These are phyloP conservation scores for Komagataella pseudopastoris DNA, from an alignment of 805 yeast species.

Conservation along the genomic window DNA sequence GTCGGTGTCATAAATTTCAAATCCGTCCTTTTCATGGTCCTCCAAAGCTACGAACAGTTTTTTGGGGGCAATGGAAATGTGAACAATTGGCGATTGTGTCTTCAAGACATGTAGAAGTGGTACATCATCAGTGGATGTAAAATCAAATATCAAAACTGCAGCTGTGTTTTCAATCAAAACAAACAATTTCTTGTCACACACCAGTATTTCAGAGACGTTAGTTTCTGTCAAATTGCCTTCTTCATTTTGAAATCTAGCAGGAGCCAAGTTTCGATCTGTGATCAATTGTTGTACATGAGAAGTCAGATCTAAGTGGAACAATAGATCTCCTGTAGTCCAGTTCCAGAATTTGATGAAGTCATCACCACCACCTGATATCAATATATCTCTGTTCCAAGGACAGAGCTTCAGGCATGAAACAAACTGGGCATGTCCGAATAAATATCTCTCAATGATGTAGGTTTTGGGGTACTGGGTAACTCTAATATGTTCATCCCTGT, in stretches of 20 bases:
- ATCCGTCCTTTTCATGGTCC: conserved; percentile 8
- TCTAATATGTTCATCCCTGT: conserved; percentile 93
- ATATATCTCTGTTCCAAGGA: conserved; percentile 28
- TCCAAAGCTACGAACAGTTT: conserved; percentile 13
- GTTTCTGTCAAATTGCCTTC: conserved; percentile 31
- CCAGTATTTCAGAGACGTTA: conserved; percentile 25
- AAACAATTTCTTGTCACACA: conserved; percentile 20
- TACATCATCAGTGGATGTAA: conserved; percentile 15
- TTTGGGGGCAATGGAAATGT: conserved; percentile 7
- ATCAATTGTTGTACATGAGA: conserved; percentile 24
- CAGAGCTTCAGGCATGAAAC: conserved; percentile 56
- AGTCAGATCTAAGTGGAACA: conserved; percentile 35
- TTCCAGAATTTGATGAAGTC: conserved; percentile 62
- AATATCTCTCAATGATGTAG: conserved; percentile 65
- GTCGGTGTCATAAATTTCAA: conserved; percentile 12
- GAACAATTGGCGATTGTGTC: conserved; percentile 12
- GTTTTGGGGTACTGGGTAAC: conserved; percentile 70
- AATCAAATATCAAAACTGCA: conserved; percentile 24
- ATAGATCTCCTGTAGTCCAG: conserved; percentile 43
- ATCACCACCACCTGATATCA: conserved; percentile 92
- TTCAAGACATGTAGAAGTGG: conserved; percentile 19
- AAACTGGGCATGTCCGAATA: conserved; percentile 80
- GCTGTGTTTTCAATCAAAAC: conserved; percentile 34
- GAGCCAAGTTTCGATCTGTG: conserved; percentile 46
- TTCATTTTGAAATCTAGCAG: conserved; percentile 49